phyloP scores from a whole-genome alignment of 2,329 filamentous ascomycete species.

The Sarocladium strictum region DNA sequence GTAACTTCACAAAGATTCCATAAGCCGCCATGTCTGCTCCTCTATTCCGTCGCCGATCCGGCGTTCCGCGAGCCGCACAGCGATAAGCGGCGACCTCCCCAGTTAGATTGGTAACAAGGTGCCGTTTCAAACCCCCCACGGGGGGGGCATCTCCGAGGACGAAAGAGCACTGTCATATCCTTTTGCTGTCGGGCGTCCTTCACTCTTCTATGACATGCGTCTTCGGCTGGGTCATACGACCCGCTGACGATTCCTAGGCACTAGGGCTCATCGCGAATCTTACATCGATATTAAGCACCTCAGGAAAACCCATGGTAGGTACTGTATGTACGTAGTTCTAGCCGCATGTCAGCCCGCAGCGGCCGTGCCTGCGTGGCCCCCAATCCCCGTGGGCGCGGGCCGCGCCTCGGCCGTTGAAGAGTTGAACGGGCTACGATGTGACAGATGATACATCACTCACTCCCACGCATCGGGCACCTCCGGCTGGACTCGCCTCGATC shows the following conservation, averaged over 20 bases:
- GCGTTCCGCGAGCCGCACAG: not conserved
- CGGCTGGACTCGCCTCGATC: not conserved
- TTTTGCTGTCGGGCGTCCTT: not conserved
- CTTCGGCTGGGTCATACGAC: too few relatives aligned
- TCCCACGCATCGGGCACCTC: not conserved
- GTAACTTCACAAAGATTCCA: too few relatives aligned
- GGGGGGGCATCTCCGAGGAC: not conserved
- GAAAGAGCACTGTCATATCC: not conserved
- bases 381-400: not conserved
- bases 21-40: too few relatives aligned
- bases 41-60: not conserved
- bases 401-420: conserved; percentile 1
- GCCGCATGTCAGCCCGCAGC: not conserved
- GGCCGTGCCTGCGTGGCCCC: not conserved
- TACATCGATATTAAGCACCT: too few relatives aligned
- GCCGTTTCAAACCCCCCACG: not conserved
- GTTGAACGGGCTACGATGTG: not conserved
- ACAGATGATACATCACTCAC: conserved; percentile 5
- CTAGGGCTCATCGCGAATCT: too few relatives aligned
- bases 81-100: too few relatives aligned
- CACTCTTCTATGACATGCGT: not conserved
- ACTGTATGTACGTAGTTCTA: not conserved
- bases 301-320: not conserved
- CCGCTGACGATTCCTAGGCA: too few relatives aligned
- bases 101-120: too few relatives aligned